Conservation (phyloP, 306 rosid genomes). For the Lathyrus tuberosus region DNA sequence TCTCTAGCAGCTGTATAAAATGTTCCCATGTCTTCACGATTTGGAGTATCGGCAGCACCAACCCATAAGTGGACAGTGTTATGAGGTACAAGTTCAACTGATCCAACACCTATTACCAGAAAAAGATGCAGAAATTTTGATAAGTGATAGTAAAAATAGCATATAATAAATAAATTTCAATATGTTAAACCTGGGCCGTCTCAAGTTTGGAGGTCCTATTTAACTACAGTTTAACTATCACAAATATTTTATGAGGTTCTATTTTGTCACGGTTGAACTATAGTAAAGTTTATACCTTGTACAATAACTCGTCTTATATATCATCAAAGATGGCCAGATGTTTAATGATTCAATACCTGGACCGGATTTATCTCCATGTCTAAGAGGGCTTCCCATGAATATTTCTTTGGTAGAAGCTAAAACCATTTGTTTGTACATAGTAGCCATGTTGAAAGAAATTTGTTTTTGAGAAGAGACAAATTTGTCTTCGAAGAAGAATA, state of each 20-base stretch:
- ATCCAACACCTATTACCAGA: conserved; percentile 43
- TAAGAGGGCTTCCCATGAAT: conserved; percentile 59
- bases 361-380: conserved; percentile 56
- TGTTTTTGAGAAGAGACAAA: background rate
- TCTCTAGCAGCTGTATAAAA: conserved; percentile 78
- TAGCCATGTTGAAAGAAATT: conserved; percentile 20
- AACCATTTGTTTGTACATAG: conserved; percentile 68
- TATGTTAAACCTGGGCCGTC: no score
- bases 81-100: conserved; percentile 62
- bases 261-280: no score
- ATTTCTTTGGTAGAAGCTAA: conserved; percentile 44
- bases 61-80: conserved; percentile 58
- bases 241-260: no score
- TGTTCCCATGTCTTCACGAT: conserved; percentile 70
- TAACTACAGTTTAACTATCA: no score
- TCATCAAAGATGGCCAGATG: no score
- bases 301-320: no score
- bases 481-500: background rate
- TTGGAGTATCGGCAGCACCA: conserved; percentile 52
- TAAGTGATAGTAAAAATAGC: no score
- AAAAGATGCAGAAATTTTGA: no score
- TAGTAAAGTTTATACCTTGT: no score
- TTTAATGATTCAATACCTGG: conserved; percentile 24
- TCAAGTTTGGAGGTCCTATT: no score
- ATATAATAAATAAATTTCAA: no score